phyloP scores from a whole-genome alignment of 1,284 basidiomycete species.

The Austroboletus novae-zelandiae region DNA sequence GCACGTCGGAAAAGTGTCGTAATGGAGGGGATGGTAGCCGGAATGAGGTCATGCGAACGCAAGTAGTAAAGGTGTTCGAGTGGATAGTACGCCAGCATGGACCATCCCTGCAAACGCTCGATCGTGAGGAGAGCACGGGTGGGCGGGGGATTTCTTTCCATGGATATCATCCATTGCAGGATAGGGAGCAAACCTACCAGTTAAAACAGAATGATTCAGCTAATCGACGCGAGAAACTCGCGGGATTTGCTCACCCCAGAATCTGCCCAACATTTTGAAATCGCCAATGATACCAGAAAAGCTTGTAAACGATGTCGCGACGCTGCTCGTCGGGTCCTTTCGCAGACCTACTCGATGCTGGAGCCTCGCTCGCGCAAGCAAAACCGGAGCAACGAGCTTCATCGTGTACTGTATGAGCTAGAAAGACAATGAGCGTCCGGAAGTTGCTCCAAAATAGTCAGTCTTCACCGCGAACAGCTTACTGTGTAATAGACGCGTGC shows the following conservation, averaged over 20 bases:
- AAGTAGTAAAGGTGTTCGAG: constrained; percentile 79
- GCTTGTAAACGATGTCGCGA: constrained; percentile 53
- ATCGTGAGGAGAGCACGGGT: constrained; percentile 70
- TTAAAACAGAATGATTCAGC: background rate
- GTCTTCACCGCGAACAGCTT: constrained; percentile 68
- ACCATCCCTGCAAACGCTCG: constrained; percentile 80
- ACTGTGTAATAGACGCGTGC: constrained; percentile 36
- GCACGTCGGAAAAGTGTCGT: constrained; percentile 40
- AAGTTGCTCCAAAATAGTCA: background rate
- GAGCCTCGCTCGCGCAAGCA: constrained; percentile 63
- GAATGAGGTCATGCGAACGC: constrained; percentile 60
- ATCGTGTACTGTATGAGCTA: constrained; percentile 70
- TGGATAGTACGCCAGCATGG: constrained; percentile 81
- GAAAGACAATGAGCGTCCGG: background rate
- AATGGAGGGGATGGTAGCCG: constrained; percentile 46
- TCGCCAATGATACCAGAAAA: constrained; percentile 58
- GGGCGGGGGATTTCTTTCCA: constrained; percentile 67
- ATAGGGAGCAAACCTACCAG: constrained; percentile 68
- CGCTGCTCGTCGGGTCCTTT: constrained; percentile 46
- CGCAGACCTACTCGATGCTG: constrained; percentile 62
- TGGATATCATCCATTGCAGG: constrained; percentile 70
- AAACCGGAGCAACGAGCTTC: constrained; percentile 64
- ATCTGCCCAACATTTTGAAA: constrained; percentile 68
- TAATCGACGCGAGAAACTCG: background rate
- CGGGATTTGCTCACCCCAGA: constrained; percentile 59